Conservation (phyloP, 2,329 filamentous ascomycete species). For the Aspergillus quadricinctus region DNA sequence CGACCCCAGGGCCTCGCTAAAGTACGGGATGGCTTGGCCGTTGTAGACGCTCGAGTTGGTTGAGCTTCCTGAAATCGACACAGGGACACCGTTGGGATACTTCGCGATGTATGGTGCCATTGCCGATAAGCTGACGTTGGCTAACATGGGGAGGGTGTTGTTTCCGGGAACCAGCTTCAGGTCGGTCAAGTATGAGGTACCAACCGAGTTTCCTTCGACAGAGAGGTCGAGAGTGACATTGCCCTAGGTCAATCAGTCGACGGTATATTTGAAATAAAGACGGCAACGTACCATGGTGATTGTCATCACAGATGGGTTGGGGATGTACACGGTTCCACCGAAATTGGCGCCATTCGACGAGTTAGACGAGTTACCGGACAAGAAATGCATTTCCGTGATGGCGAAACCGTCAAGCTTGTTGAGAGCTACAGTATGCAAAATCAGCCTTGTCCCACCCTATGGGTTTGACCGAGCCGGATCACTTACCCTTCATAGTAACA, state of each 20-base stretch:
- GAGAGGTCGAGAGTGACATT: conserved; percentile 54
- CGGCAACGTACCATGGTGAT: conserved; percentile 43
- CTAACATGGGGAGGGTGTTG: conserved; percentile 50
- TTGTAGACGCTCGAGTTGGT: conserved; percentile 46
- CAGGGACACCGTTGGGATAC: conserved; percentile 46
- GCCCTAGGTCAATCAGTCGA: conserved; percentile 32
- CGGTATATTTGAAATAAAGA: background rate
- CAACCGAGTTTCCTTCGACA: conserved; percentile 46
- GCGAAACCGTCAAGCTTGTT: conserved; percentile 53
- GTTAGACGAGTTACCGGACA: conserved; percentile 28
- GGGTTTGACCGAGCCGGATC: background rate
- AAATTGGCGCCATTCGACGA: conserved; percentile 49
- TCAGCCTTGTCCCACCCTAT: background rate
- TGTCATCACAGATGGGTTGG: conserved; percentile 57
- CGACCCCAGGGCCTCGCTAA: conserved; percentile 46
- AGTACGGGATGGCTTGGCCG: conserved; percentile 51
- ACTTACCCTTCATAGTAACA: conserved; percentile 53
- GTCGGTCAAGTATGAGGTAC: conserved; percentile 47
- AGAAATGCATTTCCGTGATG: conserved; percentile 46
- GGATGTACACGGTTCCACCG: conserved; percentile 51
- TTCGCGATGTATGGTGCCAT: conserved; percentile 32
- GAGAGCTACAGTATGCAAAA: conserved; percentile 43
- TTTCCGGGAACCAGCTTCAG: conserved; percentile 52
- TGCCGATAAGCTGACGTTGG: conserved; percentile 44
- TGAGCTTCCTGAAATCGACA: conserved; percentile 50